Evolutionary conservation across 495 filamentous ascomycete genomes (phyloP).

Genomic region (Copromyces sp.): DNA sequence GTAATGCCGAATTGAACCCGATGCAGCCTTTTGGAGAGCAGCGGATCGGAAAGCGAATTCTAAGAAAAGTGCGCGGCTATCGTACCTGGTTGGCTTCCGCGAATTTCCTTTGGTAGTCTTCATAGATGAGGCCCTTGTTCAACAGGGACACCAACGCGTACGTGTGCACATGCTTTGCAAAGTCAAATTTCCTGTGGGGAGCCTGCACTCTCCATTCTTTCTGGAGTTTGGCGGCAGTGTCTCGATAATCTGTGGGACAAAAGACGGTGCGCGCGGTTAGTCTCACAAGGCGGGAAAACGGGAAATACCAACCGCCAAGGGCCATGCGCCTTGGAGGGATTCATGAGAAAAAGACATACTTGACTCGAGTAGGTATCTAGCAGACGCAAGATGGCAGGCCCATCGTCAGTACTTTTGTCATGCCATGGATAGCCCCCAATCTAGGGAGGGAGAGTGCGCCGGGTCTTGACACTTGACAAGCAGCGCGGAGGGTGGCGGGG

Average conservation of each 20-base stretch:
- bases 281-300: slow-evolving; percentile 13
- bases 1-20: slow-evolving; percentile 10
- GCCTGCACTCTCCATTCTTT: slow-evolving; percentile 66
- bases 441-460: not conserved
- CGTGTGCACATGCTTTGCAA: slow-evolving; percentile 63
- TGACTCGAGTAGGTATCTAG: slow-evolving; percentile 81
- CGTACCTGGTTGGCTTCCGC: slow-evolving; percentile 24
- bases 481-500: slow-evolving; percentile 9
- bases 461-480: slow-evolving; percentile 15
- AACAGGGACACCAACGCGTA: slow-evolving; percentile 66
- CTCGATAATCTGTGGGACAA: slow-evolving; percentile 44
- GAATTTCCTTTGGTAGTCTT: slow-evolving; percentile 52
- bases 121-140: slow-evolving; percentile 68
- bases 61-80: slow-evolving; percentile 2
- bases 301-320: not conserved
- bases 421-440: not conserved
- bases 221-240: slow-evolving; percentile 70
- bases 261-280: slow-evolving; percentile 22
- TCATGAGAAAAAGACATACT: slow-evolving; percentile 46
- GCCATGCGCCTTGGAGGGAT: slow-evolving; percentile 4
- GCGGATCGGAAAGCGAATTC: not conserved
- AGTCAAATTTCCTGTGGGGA: slow-evolving; percentile 60
- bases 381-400: not conserved
- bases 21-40: not conserved
- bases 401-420: not conserved